Evolutionary conservation across 345 rosid species (phyloP).

Genomic region (Hypericum androsaemum): DNA sequence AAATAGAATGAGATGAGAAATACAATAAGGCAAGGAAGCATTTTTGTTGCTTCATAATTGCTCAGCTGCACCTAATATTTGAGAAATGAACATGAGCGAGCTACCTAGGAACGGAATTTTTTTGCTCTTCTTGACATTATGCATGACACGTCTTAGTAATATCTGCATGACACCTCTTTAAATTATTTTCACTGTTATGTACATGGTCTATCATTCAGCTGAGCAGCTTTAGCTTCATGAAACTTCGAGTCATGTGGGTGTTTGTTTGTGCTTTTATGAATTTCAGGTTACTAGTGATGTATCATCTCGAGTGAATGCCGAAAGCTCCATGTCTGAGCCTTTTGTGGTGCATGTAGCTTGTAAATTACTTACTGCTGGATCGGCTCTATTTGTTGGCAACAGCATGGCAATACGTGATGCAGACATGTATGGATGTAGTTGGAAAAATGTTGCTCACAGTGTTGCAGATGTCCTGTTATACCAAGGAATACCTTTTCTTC

Average conservation of each 20-base stretch:
- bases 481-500: slow-evolving; percentile 40
- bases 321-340: slow-evolving; percentile 66
- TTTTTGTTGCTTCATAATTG: no score
- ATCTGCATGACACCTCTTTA: no score
- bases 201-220: no score
- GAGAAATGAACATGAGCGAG: no score
- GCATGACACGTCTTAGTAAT: no score
- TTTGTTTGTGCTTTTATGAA: slow-evolving; percentile 9
- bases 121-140: no score
- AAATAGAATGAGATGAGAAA: no score
- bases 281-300: slow-evolving; percentile 64
- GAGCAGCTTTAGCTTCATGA: no score
- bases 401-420: slow-evolving; percentile 94
- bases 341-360: slow-evolving; percentile 60
- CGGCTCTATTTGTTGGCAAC: slow-evolving; percentile 83
- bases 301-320: slow-evolving; percentile 54
- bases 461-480: slow-evolving; percentile 29
- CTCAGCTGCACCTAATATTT: no score
- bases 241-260: not conserved
- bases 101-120: no score
- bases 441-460: slow-evolving; percentile 18
- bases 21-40: no score
- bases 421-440: slow-evolving; percentile 73
- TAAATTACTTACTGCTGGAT: slow-evolving; percentile 41
- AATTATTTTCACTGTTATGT: no score